Conservation (phyloP, 208 protist species). For the Trypanosoma cruzi region DNA sequence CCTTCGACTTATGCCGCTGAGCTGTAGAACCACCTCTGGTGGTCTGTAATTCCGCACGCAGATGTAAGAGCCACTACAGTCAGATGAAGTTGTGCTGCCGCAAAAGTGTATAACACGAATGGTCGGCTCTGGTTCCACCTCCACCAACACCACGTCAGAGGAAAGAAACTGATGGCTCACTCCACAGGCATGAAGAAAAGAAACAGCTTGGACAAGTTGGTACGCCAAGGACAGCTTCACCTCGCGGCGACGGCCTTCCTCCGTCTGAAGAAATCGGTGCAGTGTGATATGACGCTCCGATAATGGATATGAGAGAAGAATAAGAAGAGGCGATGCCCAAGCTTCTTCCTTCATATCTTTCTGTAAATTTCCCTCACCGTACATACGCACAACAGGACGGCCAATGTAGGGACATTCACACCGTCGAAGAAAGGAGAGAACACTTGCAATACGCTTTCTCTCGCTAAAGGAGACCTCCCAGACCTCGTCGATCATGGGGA, state of each 20-base stretch:
- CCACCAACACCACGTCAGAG: constrained; percentile 28
- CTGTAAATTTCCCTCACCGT: background rate
- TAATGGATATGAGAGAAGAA: constrained; percentile 16
- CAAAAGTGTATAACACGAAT: constrained; percentile 33
- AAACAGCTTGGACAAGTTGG: constrained; percentile 30
- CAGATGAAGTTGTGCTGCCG: constrained; percentile 10
- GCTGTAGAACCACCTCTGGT: constrained; percentile 35
- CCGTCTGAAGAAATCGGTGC: constrained; percentile 16
- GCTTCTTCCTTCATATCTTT: background rate
- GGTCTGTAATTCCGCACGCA: constrained; percentile 37
- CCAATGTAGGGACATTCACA: constrained; percentile 15
- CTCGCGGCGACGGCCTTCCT: constrained; percentile 7
- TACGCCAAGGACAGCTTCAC: constrained; percentile 26
- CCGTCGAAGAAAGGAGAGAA: constrained; percentile 21
- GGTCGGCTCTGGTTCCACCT: constrained; percentile 5
- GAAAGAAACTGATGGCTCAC: constrained; percentile 34
- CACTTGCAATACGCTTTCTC: background rate
- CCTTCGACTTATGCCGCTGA: constrained; percentile 24
- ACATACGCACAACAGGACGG: constrained; percentile 5
- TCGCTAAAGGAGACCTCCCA: constrained; percentile 24
- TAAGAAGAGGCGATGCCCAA: background rate
- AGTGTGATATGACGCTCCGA: background rate
- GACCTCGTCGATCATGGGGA: constrained; percentile 14
- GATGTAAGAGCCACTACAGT: constrained; percentile 34
- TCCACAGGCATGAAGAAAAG: constrained; percentile 22